Evolutionary conservation across 2,329 filamentous ascomycete species (phyloP), one percentile per base, ranked within the genome.

Genomic region (Diaporthe capsici): DNA sequence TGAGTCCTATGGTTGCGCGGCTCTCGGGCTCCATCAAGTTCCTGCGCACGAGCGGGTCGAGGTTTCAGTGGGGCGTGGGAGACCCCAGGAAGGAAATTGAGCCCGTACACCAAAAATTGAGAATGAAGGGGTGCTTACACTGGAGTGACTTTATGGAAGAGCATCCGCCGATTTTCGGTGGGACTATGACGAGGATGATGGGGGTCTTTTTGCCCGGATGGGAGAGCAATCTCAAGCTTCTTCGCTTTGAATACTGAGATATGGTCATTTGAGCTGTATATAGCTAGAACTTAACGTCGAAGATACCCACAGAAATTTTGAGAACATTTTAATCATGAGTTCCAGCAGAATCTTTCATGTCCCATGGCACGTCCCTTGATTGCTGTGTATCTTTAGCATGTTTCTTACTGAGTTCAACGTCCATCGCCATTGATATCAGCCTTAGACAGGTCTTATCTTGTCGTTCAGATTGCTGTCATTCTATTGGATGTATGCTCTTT

Each of bases 121-220:
- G 37, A 20, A 22, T 76, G 67, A 72, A 28, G 31, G 60, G 51
- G 10, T 61, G 63, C n/a, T 20, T 76, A 9, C 37, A 68, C 31
- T 74, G 75, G 71, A 31, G n/a, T 13, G 65, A 74, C 22, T 76
- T 74, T 20, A 51, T 76, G 63, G 70, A 51, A 31, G 71, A 73
- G 34, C 71, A 73, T 42, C 71, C 57, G 6, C 71, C 71, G 22
- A 49, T 53, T 55, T 63, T 72, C 10, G 71, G 71, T 7, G 57
- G 37, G 10, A n/a, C 47, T 22, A n/a, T 63, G 57, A 63, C 58
- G 17, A 53, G 34, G 34, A 44, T 72, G n/a, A 72, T 72, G 71
- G 71, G 44, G 2, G n/a, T 58, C 1, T 10, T 63, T n/a, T 15
- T 63, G 12, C 57, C 71, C 4, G 70, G 70, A 4, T 72, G 70